Evolutionary conservation across 2,329 filamentous ascomycete species (phyloP).

Genomic region (Biscogniauxia sp.): DNA sequence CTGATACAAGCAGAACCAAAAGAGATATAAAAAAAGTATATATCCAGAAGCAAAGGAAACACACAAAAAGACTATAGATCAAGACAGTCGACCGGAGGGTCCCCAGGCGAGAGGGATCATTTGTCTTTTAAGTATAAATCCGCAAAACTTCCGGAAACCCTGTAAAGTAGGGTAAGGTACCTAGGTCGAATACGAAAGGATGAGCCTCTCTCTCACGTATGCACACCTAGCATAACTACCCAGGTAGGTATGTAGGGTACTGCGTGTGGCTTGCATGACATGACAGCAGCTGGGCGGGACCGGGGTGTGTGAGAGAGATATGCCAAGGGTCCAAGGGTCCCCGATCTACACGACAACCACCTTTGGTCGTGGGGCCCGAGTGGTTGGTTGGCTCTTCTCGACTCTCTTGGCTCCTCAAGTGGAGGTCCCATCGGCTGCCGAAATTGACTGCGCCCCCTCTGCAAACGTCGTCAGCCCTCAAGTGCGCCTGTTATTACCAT

Average conservation of each 20-base stretch:
- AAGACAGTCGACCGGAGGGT: not conserved
- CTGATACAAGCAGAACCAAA: not conserved
- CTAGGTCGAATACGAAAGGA: not conserved
- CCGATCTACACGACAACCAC: not conserved
- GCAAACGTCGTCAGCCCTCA: slow-evolving; percentile 1
- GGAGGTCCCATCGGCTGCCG: not conserved
- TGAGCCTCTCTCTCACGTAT: not conserved
- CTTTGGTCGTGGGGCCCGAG: not conserved
- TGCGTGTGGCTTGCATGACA: not conserved
- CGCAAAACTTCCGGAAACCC: not conserved
- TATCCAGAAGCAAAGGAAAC: not conserved
- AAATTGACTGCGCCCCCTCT: slow-evolving; percentile 2
- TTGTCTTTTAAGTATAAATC: not conserved
- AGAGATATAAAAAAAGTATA: not conserved
- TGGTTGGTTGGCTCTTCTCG: not conserved
- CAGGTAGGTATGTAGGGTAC: too few species aligned
- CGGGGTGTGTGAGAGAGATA: not conserved
- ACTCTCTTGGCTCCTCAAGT: not conserved
- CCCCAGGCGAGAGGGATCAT: not conserved
- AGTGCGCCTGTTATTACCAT: not conserved
- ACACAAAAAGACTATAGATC: not conserved
- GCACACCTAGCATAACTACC: not conserved
- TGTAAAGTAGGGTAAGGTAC: not conserved
- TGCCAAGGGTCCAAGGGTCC: not conserved
- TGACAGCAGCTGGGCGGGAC: not conserved